Conservation (phyloP, 2,329 filamentous ascomycete genomes). For the Fusarium sp. region DNA sequence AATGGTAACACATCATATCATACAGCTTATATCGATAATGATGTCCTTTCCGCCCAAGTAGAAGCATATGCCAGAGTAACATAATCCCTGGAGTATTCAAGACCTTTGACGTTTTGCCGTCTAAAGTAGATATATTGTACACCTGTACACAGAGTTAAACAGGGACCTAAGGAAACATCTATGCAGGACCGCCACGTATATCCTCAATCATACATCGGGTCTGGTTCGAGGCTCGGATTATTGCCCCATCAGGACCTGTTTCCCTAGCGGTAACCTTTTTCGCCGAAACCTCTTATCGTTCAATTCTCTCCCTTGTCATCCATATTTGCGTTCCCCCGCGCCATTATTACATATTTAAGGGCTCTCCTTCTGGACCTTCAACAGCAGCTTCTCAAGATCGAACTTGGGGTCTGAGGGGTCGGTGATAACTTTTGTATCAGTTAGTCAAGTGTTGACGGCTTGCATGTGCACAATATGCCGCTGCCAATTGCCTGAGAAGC, state of each 20-base stretch:
- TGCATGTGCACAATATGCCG: slow-evolving; percentile 13
- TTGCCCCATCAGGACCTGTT: slow-evolving; percentile 41
- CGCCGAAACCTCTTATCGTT: slow-evolving; percentile 43
- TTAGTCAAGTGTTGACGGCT: slow-evolving; percentile 38
- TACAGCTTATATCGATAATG: neutral
- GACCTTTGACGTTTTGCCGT: slow-evolving; percentile 51
- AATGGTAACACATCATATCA: slow-evolving; percentile 10
- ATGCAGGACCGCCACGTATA: slow-evolving; percentile 60
- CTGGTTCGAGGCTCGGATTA: slow-evolving; percentile 49
- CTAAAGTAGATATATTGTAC: slow-evolving; percentile 66
- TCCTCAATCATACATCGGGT: slow-evolving; percentile 55
- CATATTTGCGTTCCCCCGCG: slow-evolving; percentile 34
- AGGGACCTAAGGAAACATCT: slow-evolving; percentile 62
- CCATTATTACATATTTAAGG: slow-evolving; percentile 54
- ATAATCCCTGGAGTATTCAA: slow-evolving; percentile 25
- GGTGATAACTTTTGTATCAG: slow-evolving; percentile 48
- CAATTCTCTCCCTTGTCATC: slow-evolving; percentile 48
- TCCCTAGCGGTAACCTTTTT: slow-evolving; percentile 41
- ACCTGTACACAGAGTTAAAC: slow-evolving; percentile 62
- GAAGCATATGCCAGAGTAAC: slow-evolving; percentile 11
- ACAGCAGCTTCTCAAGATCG: slow-evolving; percentile 88
- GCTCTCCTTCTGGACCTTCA: slow-evolving; percentile 68
- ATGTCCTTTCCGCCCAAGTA: slow-evolving; percentile 3
- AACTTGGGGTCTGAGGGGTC: slow-evolving; percentile 90
- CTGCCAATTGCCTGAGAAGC: slow-evolving; percentile 25